Conservation (phyloP, 1,284 basidiomycete species). For the Puccinia coronata region DNA sequence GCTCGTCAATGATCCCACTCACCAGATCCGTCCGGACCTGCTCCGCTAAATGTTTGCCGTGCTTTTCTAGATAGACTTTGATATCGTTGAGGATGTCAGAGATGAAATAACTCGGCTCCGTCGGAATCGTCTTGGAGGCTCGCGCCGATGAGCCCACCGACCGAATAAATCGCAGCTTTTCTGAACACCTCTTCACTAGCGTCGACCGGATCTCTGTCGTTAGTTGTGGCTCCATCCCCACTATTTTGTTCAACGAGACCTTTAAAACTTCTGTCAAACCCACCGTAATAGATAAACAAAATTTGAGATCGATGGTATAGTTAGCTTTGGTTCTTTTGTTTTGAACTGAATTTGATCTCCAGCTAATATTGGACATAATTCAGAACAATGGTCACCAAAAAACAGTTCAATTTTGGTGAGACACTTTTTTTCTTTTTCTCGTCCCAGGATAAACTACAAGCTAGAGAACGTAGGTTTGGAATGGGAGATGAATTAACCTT, state of each 20-base stretch:
- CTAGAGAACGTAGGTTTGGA: neutral
- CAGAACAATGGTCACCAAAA: neutral
- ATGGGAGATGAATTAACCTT: slow-evolving; percentile 21
- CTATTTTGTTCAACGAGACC: slow-evolving; percentile 63
- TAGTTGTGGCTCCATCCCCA: slow-evolving; percentile 64
- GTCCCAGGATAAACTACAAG: neutral
- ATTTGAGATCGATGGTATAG: neutral
- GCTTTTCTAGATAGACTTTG: slow-evolving; percentile 68
- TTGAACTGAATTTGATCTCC: neutral
- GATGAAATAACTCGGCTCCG: slow-evolving; percentile 81
- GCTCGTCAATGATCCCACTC: slow-evolving; percentile 38
- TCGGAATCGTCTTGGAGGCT: slow-evolving; percentile 67
- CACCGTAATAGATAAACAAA: neutral
- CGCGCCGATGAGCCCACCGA: slow-evolving; percentile 84
- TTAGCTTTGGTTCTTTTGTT: neutral
- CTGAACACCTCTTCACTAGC: slow-evolving; percentile 74
- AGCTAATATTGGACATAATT: neutral
- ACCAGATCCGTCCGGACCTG: slow-evolving; percentile 63
- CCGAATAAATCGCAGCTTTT: slow-evolving; percentile 80
- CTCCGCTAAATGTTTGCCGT: slow-evolving; percentile 62
- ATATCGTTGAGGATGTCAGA: slow-evolving; percentile 76
- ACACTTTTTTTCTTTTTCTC: neutral
- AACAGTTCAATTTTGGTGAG: neutral
- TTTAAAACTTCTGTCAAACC: slow-evolving; percentile 60
- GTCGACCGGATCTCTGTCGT: slow-evolving; percentile 71